A percentile compares a stretch with the other conserved stretches of the same genome.
phyloP scores from a whole-genome alignment of 345 rosid genomes.

The Ceriops zippeliana region DNA sequence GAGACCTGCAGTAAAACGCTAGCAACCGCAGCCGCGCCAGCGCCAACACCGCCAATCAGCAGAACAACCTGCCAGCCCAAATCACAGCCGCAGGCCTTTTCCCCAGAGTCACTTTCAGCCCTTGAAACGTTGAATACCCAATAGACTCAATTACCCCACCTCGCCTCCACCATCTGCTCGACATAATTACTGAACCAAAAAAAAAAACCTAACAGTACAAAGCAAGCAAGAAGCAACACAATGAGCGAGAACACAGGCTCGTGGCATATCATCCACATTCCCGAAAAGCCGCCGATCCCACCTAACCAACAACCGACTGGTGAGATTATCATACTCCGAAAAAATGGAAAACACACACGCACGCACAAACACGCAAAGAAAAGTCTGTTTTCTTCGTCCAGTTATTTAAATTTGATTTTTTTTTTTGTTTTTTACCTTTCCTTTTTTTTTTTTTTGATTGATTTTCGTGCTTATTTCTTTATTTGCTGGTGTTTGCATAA shows the following conservation, averaged over 20 bases:
- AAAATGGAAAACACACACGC: background rate
- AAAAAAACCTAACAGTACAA: too few relatives aligned
- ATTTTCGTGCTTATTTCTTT: background rate
- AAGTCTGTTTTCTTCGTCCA: too few relatives aligned
- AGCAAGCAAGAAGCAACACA: background rate
- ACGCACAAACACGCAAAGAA: background rate
- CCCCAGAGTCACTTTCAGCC: too few relatives aligned
- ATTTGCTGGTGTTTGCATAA: background rate
- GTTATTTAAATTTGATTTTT: too few relatives aligned
- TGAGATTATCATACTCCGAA: slow-evolving; percentile 18
- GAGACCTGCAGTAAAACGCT: too few relatives aligned
- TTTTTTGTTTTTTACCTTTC: too few relatives aligned
- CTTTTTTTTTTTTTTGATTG: background rate
- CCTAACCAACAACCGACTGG: slow-evolving; percentile 65
- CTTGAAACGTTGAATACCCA: background rate
- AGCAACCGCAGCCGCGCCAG: too few relatives aligned
- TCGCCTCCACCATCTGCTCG: too few relatives aligned
- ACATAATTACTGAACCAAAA: too few relatives aligned
- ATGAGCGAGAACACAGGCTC: slow-evolving; percentile 4
- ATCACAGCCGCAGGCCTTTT: too few relatives aligned
- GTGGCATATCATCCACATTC: slow-evolving; percentile 49
- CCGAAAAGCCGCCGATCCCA: slow-evolving; percentile 45
- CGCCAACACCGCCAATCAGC: too few relatives aligned
- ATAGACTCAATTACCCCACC: background rate
- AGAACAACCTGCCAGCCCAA: too few relatives aligned